Evolutionary conservation across 768 basidiomycete species (phyloP).

Genomic region (Galerina sulciceps): DNA sequence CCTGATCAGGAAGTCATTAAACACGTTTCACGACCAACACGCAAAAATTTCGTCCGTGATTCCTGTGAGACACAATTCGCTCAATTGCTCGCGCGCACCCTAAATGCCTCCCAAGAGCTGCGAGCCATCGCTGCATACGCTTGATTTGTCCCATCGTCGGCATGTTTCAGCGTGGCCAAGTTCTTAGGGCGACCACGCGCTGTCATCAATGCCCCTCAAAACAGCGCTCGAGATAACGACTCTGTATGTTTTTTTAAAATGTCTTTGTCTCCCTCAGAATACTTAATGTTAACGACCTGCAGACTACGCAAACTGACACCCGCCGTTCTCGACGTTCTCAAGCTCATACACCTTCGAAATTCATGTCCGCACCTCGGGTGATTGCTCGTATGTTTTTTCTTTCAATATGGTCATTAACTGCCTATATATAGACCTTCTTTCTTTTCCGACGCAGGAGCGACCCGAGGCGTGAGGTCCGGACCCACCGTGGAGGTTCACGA

Average conservation of each 20-base stretch:
- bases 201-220: no score
- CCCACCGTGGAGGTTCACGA: not conserved
- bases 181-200: no score
- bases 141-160: no score
- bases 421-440: slow-evolving; percentile 2
- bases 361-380: not conserved
- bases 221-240: no score
- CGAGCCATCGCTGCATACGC: not conserved
- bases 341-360: no score
- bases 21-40: slow-evolving; percentile 5
- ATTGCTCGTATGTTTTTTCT: not conserved
- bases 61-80: not conserved
- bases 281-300: no score
- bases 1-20: not conserved
- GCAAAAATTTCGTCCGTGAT: not conserved
- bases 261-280: no score
- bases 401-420: slow-evolving; percentile 8
- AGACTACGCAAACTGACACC: no score
- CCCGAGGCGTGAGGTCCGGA: not conserved
- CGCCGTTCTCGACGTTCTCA: no score
- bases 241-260: no score
- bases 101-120: not conserved
- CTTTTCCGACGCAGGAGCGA: not conserved
- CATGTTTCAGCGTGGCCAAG: no score
- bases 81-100: not conserved